Percentiles rank a stretch among this genome's conserved stretches.
These are phyloP conservation scores for Xylariaceae sp. DNA, from an alignment of 2,329 filamentous ascomycete genomes.

Conservation along the genomic window DNA sequence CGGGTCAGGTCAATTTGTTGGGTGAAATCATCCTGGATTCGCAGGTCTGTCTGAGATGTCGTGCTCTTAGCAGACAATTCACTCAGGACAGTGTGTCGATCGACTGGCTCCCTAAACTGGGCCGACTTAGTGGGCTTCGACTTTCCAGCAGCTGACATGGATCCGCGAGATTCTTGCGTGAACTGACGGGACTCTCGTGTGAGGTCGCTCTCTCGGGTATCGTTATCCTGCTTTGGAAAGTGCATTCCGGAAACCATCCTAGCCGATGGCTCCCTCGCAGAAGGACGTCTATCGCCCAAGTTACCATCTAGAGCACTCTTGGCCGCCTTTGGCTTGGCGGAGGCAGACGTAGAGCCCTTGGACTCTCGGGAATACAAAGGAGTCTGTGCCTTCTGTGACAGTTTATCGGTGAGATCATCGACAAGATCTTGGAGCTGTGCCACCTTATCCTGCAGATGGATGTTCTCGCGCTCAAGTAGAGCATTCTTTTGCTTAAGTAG, in stretches of 20 bases:
- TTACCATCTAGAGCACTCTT: slow-evolving; percentile 34
- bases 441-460: slow-evolving; percentile 43
- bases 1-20: slow-evolving; percentile 34
- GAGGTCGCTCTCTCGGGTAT: slow-evolving; percentile 34
- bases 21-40: slow-evolving; percentile 36
- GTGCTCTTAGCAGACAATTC: slow-evolving; percentile 35
- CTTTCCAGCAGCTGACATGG: slow-evolving; percentile 26
- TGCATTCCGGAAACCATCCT: slow-evolving; percentile 30
- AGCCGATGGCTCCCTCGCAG: slow-evolving; percentile 31
- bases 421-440: slow-evolving; percentile 45
- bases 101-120: slow-evolving; percentile 32
- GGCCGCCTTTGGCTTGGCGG: slow-evolving; percentile 26
- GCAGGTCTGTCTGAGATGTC: slow-evolving; percentile 30
- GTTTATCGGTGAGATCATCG: slow-evolving; percentile 34
- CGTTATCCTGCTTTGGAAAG: slow-evolving; percentile 34
- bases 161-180: slow-evolving; percentile 48
- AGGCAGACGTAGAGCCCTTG: slow-evolving; percentile 42
- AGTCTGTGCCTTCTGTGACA: slow-evolving; percentile 9
- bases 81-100: slow-evolving; percentile 25
- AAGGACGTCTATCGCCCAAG: slow-evolving; percentile 27
- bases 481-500: slow-evolving; percentile 39
- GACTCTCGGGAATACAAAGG: slow-evolving; percentile 37
- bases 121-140: slow-evolving; percentile 32
- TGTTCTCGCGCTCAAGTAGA: slow-evolving; percentile 42
- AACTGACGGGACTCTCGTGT: slow-evolving; percentile 31